These are phyloP conservation scores for Cercophora newfieldiana DNA, from an alignment of 495 filamentous ascomycete genomes.

Conservation along the genomic window DNA sequence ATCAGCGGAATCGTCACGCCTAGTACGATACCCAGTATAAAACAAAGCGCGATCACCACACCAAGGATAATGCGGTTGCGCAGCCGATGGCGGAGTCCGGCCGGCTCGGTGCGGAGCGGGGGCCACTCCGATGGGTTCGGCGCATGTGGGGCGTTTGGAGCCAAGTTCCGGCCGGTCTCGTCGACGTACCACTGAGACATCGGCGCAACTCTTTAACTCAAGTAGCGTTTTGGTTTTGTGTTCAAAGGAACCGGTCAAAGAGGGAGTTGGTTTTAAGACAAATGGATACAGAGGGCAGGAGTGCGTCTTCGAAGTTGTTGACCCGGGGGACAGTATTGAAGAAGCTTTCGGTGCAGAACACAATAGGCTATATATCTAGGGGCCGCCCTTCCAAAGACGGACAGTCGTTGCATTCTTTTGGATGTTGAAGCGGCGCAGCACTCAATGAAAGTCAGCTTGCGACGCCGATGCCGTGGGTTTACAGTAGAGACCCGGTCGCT, in stretches of 20 bases:
- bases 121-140: neutral
- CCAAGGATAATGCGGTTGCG: neutral
- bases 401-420: neutral
- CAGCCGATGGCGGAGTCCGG: neutral
- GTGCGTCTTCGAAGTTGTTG: too few species aligned
- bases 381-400: neutral
- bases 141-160: neutral
- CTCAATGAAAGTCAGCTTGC: neutral
- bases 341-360: too few species aligned
- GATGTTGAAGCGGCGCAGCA: neutral
- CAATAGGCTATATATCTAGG: neutral
- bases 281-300: too few species aligned
- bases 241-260: too few species aligned
- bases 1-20: neutral
- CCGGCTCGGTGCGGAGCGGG: neutral
- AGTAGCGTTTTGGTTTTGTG: too few species aligned
- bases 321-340: too few species aligned
- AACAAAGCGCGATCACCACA: neutral
- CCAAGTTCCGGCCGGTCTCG: neutral
- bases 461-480: neutral
- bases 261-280: too few species aligned
- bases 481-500: neutral
- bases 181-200: neutral
- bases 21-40: neutral
- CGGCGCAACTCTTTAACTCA: too few species aligned